Percentiles rank a stretch among this genome's conserved stretches.
phyloP scores from a whole-genome alignment of 1,139 yeast genomes.

The Geotrichum citri-aurantii region DNA sequence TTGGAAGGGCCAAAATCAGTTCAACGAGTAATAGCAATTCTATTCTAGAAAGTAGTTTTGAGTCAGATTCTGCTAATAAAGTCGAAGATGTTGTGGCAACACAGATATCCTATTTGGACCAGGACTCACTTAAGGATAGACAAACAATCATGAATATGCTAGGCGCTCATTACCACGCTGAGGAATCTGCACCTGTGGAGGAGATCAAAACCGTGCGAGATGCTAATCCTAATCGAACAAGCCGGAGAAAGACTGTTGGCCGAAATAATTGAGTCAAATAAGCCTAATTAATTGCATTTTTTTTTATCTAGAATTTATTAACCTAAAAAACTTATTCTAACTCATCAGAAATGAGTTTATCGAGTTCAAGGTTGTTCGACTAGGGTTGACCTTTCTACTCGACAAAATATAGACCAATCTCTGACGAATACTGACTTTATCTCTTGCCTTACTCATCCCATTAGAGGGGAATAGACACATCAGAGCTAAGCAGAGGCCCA shows the following conservation, averaged over 20 bases:
- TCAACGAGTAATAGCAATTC: conserved; percentile 1
- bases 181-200: background rate
- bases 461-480: conserved; percentile 44
- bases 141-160: background rate
- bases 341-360: conserved; percentile 31
- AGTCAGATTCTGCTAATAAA: background rate
- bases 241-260: conserved; percentile 1
- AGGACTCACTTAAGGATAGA: conserved; percentile 9
- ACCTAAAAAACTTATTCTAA: conserved; percentile 2
- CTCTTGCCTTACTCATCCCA: conserved; percentile 21
- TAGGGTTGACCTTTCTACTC: conserved; percentile 55
- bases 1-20: conserved; percentile 5
- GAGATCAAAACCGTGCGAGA: background rate
- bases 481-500: conserved; percentile 52
- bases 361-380: conserved; percentile 63
- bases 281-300: background rate
- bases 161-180: background rate
- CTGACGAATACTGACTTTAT: conserved; percentile 44
- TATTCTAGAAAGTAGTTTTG: background rate
- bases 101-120: conserved; percentile 12
- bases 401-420: conserved; percentile 50
- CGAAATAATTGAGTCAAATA: conserved; percentile 1
- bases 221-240: conserved; percentile 18
- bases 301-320: background rate
- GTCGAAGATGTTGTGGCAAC: conserved; percentile 7